Base-by-base conservation (phyloP, 2,329 filamentous ascomycete species). In the Aspergillus unguis region DNA sequence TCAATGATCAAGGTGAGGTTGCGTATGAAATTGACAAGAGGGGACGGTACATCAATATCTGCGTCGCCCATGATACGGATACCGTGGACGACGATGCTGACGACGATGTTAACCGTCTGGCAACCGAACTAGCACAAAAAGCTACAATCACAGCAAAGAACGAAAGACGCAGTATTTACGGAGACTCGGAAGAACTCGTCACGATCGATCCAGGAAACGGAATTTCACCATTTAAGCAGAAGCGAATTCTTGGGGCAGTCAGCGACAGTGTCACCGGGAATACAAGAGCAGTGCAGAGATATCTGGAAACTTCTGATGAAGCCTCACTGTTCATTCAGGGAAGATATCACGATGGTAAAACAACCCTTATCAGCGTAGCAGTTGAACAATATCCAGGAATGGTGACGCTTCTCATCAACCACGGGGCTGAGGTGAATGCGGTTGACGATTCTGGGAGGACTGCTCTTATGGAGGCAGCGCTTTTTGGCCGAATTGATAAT, bases 21-120 rank as follows among this genome's bases (percentile, higher is more conserved):
- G 49, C 46, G 11, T 58, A 58, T 36, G 52, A 53, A 48, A 58
- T 58, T 7, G 46, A 58, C 26, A 58, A 58, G 48, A 41, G 50
- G 45, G 50, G 28, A 31, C 29, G 52, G 27, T 58, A 48, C 42
- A 32, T 38, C 36, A 53, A 53, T 46, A 55, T 55, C 25, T 52
- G 48, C 31, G 31, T 28, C 17, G 40, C 10, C 11, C 41, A 45
- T 10, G 50, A 56, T 4, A 43, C 10, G 28, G 41, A 45, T 50
- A 43, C 23, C 5, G 50, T 50, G 35, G 23, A 40, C 10, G 35
- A 41, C 10, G 31, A 47, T 28, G 46, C 23, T 25, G n/a, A 10
- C 4, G 37, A 11, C 35, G n/a, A 48, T 36, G 27, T 53, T 40
- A 41, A 56, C 46, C 42, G 17, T 9, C 42, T 53, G 44, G 25